Base-by-base conservation (phyloP, 495 filamentous ascomycete species). In the Sordaria brevicollis region DNA sequence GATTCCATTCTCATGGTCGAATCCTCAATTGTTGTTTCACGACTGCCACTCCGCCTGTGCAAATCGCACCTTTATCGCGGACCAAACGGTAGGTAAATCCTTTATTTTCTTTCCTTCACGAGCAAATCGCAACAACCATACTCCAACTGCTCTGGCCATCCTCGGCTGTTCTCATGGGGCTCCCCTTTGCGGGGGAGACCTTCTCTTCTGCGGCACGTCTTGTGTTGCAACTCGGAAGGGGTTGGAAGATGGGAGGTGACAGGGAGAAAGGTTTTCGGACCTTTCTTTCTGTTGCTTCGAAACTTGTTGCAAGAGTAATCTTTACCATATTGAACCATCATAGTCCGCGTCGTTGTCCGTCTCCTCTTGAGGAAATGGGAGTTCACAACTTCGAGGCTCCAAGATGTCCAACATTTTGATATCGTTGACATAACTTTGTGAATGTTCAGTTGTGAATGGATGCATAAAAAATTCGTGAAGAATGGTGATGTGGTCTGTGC, bases 351-450 rank as follows among this genome's bases (percentile, higher is more conserved):
- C 81, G 79, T 69, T 49, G 71, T 77, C 78, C 79, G 67, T 74
- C 73, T 35, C 41, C 68, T 80, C 70, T 72, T 66, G 49, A 33
- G 1, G 49, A 31, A 25, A 62, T 15, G 49, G 49, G 54, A 65
- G 9, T 68, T 37, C 65, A 83, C 83, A 75, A 78, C 75, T 80
- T 81, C 79, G 83, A 79, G 84, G 84, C 84, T 86, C 84, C 84
- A 76, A 81, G 81, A 72, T 83, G 74, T 84, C 83, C 84, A 74
- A 86, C 84, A 86, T 82, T 67, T 72, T n/a, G 9, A 65, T 36
- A 36, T 35, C 43, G n/a, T n/a, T n/a, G n/a, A n/a, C n/a, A n/a
- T n/a, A n/a, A n/a, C 4, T 34, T 19, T 66, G 9, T 38, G 65
- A 66, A 67, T 34, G 57, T 65, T 38, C n/a, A n/a, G 43, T 38